Evolutionary conservation across 139 green algal species (phyloP), one percentile per base, ranked within the genome.

Genomic region (Axilococcus clingmanii): DNA sequence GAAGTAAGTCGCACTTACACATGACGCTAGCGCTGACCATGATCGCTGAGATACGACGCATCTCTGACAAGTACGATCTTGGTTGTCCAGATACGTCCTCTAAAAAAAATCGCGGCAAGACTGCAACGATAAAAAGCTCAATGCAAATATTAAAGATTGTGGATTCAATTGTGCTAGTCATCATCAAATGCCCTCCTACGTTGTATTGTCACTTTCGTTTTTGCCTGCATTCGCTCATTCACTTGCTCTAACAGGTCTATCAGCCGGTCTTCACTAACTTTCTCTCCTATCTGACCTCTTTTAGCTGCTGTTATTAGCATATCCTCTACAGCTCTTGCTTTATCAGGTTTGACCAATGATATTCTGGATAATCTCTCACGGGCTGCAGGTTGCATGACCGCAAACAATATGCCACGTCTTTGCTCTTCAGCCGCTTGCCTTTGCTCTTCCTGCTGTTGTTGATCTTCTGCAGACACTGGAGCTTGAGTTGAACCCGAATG

Each of bases 301-400:
- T 86, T 72, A 0, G 84, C 84, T 29, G 78, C 78, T 8, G 49
- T 65, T 6, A 97, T 51, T 8, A 97, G 64, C 62, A 94, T 84
- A 56, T 94, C 80, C 66, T 97, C 90, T 2, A 97, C 59, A 17
- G 71, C 72, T 3, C 79, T 67, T 22, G 89, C 89, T 65, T 95
- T 95, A 32, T 96, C 87, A 17, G 90, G 89, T 71, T 97, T 97
- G 3, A 97, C 90, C 30, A 97, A 68, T 5, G 77, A 77, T 41
- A 97, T 94, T 19, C 89, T 70, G 0, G 75, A 58, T 55, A 97
- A 40, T 69, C 88, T 52, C 42, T 94, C 82, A 4, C 85, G 57
- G 0, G 88, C 88, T 11, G 80, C 66, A 3, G 77, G 66, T 28
- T 81, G 71, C 56, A 94, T 71, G n/a, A 94, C 48, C 7, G 66